phyloP scores from a whole-genome alignment of 2,329 filamentous ascomycete genomes.

The Verticillium dahliae region DNA sequence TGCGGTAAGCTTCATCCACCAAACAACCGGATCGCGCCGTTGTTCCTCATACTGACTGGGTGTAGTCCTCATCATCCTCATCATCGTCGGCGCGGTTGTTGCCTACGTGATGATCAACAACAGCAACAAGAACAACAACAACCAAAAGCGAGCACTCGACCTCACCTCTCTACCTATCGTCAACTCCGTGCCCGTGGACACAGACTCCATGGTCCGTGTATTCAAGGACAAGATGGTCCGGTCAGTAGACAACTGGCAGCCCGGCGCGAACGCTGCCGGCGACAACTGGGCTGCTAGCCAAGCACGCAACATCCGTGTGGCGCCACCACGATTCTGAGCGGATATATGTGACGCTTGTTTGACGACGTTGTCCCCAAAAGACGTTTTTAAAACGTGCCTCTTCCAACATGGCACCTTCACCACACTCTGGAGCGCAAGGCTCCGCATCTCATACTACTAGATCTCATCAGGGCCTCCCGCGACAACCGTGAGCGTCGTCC shows the following conservation, averaged over 20 bases:
- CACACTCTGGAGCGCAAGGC: not conserved
- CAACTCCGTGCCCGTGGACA: constrained; percentile 14
- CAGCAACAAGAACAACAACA: constrained; percentile 18
- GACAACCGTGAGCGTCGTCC: not conserved
- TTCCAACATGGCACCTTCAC: not conserved
- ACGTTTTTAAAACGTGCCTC: not conserved
- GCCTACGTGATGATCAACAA: constrained; percentile 22
- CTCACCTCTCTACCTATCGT: constrained; percentile 16
- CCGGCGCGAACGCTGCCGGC: not conserved
- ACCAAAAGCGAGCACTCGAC: constrained; percentile 15
- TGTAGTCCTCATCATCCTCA: constrained; percentile 45
- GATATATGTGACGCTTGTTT: not conserved
- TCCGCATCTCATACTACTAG: not conserved
- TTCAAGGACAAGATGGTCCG: constrained; percentile 3
- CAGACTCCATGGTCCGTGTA: constrained; percentile 1
- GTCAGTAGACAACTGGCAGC: constrained; percentile 1
- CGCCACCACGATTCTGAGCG: not conserved
- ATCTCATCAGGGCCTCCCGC: not conserved
- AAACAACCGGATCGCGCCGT: not conserved
- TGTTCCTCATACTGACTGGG: constrained; percentile 15
- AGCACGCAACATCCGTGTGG: not conserved
- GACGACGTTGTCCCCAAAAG: not conserved
- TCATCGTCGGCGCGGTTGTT: constrained; percentile 42
- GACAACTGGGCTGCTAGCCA: not conserved
- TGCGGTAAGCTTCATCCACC: constrained; percentile 37